Evolutionary conservation across 176 grass and related monocot genomes (phyloP), one percentile per base, ranked within the genome.

Genomic region (Metroxylon sagu): DNA sequence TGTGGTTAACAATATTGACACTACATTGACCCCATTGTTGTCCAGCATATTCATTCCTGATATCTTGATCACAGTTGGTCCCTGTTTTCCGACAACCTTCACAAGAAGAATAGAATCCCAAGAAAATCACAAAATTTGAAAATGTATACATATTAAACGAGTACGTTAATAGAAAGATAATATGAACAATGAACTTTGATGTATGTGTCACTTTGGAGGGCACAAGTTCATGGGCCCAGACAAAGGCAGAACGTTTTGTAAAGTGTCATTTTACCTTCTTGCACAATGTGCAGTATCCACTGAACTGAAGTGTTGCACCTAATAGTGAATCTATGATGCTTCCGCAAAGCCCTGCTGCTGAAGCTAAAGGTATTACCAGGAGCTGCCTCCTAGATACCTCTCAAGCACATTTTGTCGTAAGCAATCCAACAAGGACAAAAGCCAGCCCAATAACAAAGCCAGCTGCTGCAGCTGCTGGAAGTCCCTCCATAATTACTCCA

Each of bases 241-340:
- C 1, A 39, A 31, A 39, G 12, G 12, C 8, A 39, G 10, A 43
- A 43, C 12, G 8, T 49, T 60, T 53, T 73, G 35, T 7, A 43
- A 2, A 2, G 8, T 43, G 10, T 0, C 35, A 43, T 14, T n/a
- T 0, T 74, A 92, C 93, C 87, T 97, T 97, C 70, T 85, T 85
- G 19, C 72, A 84, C 16, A 85, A 57, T 66, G 64, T 83, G 43
- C 93, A 91, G 69, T 88, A 91, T 25, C 87, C 93, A 67, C 84
- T 88, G 26, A 82, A 97, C 76, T 92, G 93, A 66, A 97, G 53
- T 6, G 84, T 97, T 62, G 87, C 84, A 1, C 93, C 93, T 62
- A 97, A 75, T 12, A 88, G 73, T 1, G 93, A 97, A 77, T 91
- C 81, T 1, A 97, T 91, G n/a, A 91, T 35, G 39, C 92, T 97